Conservation (phyloP, 2,329 filamentous ascomycete genomes). For the Bipolaris cookei region DNA sequence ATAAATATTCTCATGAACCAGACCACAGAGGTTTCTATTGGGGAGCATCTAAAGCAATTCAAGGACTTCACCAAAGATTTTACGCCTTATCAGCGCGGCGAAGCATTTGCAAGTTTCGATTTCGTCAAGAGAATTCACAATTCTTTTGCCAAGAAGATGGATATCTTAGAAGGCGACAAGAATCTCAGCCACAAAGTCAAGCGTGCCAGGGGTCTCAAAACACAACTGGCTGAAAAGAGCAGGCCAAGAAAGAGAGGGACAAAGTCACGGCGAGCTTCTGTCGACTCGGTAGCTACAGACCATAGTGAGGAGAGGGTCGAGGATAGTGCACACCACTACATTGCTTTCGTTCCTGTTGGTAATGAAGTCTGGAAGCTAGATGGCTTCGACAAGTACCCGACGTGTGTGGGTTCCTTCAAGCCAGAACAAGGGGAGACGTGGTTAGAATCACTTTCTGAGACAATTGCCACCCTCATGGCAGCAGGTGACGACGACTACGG, state of each 20-base stretch:
- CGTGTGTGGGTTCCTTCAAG: conserved; percentile 60
- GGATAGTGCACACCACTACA: conserved; percentile 81
- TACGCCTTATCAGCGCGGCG: conserved; percentile 74
- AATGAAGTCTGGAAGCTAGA: conserved; percentile 86
- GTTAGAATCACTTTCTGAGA: conserved; percentile 68
- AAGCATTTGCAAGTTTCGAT: conserved; percentile 73
- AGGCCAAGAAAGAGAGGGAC: conserved; percentile 50
- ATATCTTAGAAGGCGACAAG: conserved; percentile 71
- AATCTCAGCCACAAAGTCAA: conserved; percentile 69
- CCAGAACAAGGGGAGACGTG: conserved; percentile 59
- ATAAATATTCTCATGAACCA: conserved; percentile 91
- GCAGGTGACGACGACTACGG: conserved; percentile 75
- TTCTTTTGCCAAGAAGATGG: conserved; percentile 73
- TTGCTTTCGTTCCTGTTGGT: conserved; percentile 82
- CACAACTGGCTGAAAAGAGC: conserved; percentile 15
- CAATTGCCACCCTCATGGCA: conserved; percentile 71
- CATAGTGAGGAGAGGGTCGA: conserved; percentile 56
- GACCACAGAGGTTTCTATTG: conserved; percentile 64
- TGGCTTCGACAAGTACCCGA: conserved; percentile 76
- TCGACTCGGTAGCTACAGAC: conserved; percentile 37
- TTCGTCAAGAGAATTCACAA: conserved; percentile 87
- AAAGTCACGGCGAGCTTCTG: conserved; percentile 46
- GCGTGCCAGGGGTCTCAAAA: conserved; percentile 26
- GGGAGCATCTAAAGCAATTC: conserved; percentile 73
- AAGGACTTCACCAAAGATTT: conserved; percentile 73